Evolutionary conservation across 495 filamentous ascomycete species (phyloP), one percentile per base, ranked within the genome.

Genomic region (Penicillium bovifimosum): DNA sequence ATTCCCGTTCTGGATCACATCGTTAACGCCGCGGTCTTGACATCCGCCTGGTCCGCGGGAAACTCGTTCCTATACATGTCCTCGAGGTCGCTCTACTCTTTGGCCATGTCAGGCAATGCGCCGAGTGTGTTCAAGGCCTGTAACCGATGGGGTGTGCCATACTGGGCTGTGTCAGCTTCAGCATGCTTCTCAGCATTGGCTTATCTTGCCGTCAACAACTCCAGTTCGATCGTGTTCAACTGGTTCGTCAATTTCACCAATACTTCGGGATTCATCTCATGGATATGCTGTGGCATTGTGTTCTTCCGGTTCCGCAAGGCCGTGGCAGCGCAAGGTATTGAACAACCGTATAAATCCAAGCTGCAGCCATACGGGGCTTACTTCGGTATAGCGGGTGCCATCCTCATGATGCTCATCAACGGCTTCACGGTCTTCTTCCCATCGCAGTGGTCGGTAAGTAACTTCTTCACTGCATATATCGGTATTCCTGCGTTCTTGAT

Each of bases 61-160:
- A 95, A 95, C 63, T 84, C 86, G 2, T 90, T 87, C 75, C 75
- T 91, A 47, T 92, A 89, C 71, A 88, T 85, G 29, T 87, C 85
- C n/a, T 86, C 83, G 0, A 81, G 89, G n/a, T 85, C 72, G 2
- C 64, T 80, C 8, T 80, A 80, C 60, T 75, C 73, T 0, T 64
- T 82, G n/a, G 76, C 79, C n/a, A 62, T 81, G 26, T 70, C 73
- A 13, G 75, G 74, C 13, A 72, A 75, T 51, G 76, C 76, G 3
- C 76, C 76, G 2, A 66, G 59, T 39, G 60, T 78, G 35, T 75
- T 78, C 65, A 75, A 70, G 35, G 48, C 68, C n/a, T 77, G 74
- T 59, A 78, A 70, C 46, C 71, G 73, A 47, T 66, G 62, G 59
- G 75, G 75, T 13, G 77, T 81, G 2, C 79, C 76, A 9, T 76